A percentile compares a stretch with the other conserved stretches of the same genome.
These are phyloP conservation scores for Boletus sp. DNA, from an alignment of 768 basidiomycete species.

Conservation along the genomic window DNA sequence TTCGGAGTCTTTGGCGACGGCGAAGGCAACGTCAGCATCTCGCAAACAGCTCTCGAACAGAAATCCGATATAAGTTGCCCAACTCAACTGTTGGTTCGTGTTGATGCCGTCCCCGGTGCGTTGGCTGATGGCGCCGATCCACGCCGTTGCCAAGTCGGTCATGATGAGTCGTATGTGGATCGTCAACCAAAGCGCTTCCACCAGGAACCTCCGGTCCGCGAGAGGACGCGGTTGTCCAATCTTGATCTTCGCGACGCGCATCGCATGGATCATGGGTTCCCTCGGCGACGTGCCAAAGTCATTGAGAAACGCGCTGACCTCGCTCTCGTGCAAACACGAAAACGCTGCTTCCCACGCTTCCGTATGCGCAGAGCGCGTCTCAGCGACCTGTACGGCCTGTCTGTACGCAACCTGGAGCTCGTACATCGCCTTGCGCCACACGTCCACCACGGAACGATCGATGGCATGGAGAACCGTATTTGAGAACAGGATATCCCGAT, in stretches of 20 bases:
- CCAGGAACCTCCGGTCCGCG: slow-evolving; percentile 55
- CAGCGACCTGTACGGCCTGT: slow-evolving; percentile 38
- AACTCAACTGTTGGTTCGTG: slow-evolving; percentile 34
- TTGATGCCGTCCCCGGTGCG: slow-evolving; percentile 17
- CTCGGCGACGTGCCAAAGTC: slow-evolving; percentile 38
- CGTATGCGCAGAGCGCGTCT: slow-evolving; percentile 51
- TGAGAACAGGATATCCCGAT: slow-evolving; percentile 27
- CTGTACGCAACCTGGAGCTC: slow-evolving; percentile 40
- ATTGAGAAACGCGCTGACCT: slow-evolving; percentile 34
- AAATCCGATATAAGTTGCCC: slow-evolving; percentile 48
- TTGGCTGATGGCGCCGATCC: slow-evolving; percentile 36
- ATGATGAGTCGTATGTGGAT: slow-evolving; percentile 53
- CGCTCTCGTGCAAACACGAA: slow-evolving; percentile 47
- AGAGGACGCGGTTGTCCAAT: slow-evolving; percentile 57
- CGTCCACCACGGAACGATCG: slow-evolving; percentile 26
- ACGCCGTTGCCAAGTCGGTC: slow-evolving; percentile 39
- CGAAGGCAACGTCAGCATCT: slow-evolving; percentile 46
- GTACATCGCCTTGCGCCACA: slow-evolving; percentile 41
- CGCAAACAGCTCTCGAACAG: slow-evolving; percentile 42
- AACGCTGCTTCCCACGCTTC: slow-evolving; percentile 62
- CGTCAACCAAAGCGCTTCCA: slow-evolving; percentile 58
- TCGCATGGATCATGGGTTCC: slow-evolving; percentile 45
- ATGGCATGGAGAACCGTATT: slow-evolving; percentile 29
- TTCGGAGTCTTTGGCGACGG: slow-evolving; percentile 46
- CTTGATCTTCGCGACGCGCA: slow-evolving; percentile 47